phyloP scores from a whole-genome alignment of 2,329 filamentous ascomycete species.

The Eutypella sp. region DNA sequence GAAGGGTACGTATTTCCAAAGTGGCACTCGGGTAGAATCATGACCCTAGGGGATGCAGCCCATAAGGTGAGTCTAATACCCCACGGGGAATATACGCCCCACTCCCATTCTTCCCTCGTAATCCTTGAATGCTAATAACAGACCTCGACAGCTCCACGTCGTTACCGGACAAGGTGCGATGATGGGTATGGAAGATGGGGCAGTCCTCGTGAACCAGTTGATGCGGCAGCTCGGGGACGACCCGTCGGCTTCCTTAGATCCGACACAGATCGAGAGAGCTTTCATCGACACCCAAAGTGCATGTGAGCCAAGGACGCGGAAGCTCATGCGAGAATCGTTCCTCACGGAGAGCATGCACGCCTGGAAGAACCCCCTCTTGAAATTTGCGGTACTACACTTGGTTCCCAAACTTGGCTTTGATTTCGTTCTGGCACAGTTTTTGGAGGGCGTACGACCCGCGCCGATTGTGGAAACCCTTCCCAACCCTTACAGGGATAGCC shows the following conservation, averaged over 20 bases:
- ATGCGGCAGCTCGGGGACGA: background rate
- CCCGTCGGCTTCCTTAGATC: background rate
- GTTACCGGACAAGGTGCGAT: background rate
- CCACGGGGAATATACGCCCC: background rate
- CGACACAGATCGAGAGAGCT: background rate
- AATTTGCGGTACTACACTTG: background rate
- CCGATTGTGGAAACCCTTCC: background rate
- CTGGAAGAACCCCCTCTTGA: background rate
- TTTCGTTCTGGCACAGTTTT: background rate
- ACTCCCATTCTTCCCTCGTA: background rate
- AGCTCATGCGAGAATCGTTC: background rate
- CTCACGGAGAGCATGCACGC: background rate
- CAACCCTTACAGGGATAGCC: background rate
- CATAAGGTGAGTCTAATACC: background rate
- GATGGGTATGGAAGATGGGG: background rate
- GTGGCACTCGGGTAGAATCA: background rate
- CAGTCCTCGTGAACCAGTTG: background rate
- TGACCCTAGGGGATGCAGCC: background rate
- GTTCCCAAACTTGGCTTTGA: background rate
- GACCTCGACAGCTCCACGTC: background rate
- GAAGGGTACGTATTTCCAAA: background rate
- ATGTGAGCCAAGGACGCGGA: background rate
- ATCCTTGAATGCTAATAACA: background rate
- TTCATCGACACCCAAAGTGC: background rate
- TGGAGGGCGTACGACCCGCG: background rate